Percentiles rank a stretch among this genome's conserved stretches.
These are phyloP conservation scores for Argentina anserina DNA, from an alignment of 306 rosid genomes.

Conservation along the genomic window DNA sequence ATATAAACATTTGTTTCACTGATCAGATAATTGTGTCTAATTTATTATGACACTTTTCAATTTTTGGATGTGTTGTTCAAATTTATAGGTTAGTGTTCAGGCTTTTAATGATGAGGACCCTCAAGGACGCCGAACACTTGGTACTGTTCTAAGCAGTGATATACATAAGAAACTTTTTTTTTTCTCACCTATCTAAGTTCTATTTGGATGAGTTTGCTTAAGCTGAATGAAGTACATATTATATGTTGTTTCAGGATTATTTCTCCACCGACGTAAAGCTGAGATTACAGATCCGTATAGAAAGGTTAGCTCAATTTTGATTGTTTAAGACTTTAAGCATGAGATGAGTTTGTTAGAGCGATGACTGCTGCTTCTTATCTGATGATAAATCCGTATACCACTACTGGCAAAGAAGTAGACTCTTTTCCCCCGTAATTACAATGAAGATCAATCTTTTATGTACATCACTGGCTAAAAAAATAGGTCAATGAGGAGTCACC, in stretches of 20 bases:
- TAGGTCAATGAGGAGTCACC: background rate
- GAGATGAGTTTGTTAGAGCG: slow-evolving; percentile 12
- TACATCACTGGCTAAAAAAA: background rate
- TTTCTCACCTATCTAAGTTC: slow-evolving; percentile 1
- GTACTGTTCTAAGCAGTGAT: slow-evolving; percentile 40
- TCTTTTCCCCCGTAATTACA: background rate
- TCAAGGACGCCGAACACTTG: slow-evolving; percentile 89
- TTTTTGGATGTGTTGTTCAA: slow-evolving; percentile 25
- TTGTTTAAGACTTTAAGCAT: slow-evolving; percentile 21
- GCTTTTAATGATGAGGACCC: slow-evolving; percentile 96
- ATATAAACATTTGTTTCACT: slow-evolving; percentile 22
- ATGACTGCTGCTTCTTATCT: background rate
- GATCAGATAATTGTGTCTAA: slow-evolving; percentile 8
- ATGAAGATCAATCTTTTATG: background rate
- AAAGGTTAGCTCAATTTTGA: slow-evolving; percentile 49
- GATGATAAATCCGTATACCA: background rate
- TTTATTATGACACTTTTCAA: background rate
- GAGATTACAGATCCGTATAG: slow-evolving; percentile 51
- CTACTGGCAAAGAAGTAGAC: background rate
- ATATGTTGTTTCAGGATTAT: slow-evolving; percentile 62
- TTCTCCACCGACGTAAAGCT: slow-evolving; percentile 87
- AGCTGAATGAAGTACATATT: slow-evolving; percentile 11
- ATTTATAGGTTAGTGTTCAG: slow-evolving; percentile 85
- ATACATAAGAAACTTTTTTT: slow-evolving; percentile 10
- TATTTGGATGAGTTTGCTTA: slow-evolving; percentile 15